Evolutionary conservation across 176 grass and related monocot genomes (phyloP), one percentile per base, ranked within the genome.

Genomic region (Alopecurus myosuroides): DNA sequence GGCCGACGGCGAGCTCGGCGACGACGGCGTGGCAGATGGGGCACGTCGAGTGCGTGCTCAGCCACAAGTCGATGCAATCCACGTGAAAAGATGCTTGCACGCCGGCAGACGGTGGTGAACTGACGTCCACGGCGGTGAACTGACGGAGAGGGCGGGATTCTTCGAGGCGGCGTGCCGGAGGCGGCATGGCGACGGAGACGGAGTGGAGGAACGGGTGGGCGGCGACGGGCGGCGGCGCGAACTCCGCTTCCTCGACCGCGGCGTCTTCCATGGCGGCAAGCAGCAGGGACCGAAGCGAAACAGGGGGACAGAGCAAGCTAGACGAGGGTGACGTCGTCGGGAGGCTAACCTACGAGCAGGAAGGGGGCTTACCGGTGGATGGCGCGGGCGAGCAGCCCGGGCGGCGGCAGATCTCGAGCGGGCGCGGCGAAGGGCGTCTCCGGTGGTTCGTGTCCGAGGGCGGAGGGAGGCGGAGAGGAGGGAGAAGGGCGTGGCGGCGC

Each of bases 141-240:
- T 56, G 22, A 23, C 53, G 14, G 45, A 11, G 57, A 11, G 23
- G 57, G 4, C 10, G 29, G 11, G 25, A 14, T 48, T 48, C 14
- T 12, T 17, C 45, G 45, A 48, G 3, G 14, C 45, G 45, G 45
- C 13, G 2, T 10, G 25, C 57, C 4, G 11, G 25, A 60, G 25
- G 57, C 4, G 87, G 84, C 39, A 88, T 93, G 40, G 94, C 77
- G 31, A 87, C 92, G 57, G 73, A 90, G 20, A 91, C 82, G 18
- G 82, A 95, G 49, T 84, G 42, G 50, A 83, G 91, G 25, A 77
- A 68, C 22, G 89, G 91, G 74, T 98, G 91, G 34, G 83, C 80
- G 6, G 82, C 79, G 77, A 90, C 77, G 22, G 95, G 74, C 35
- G 89, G 89, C 33, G 87, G 89, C 34, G 93, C 88, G 4, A 92